Conservation (phyloP, 352 stramenopile genomes). For the Globisporangium lucens region DNA sequence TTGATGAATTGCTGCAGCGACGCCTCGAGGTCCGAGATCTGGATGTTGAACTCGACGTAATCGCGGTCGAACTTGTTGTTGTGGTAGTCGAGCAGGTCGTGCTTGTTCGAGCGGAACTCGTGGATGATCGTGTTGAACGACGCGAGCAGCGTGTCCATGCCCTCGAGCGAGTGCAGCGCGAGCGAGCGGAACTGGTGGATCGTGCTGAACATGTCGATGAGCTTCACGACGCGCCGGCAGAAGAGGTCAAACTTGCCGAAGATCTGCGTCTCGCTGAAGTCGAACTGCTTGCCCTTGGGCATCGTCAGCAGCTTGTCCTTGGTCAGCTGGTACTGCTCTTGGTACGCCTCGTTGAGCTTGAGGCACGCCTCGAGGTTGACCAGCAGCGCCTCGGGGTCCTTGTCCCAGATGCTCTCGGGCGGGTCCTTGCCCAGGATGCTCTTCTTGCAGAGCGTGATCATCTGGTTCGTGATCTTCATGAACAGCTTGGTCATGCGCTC, state of each 20-base stretch:
- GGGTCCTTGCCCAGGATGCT: constrained; percentile 55
- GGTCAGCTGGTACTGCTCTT: constrained; percentile 86
- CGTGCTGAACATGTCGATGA: constrained; percentile 91
- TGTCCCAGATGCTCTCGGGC: constrained; percentile 71
- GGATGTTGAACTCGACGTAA: constrained; percentile 94
- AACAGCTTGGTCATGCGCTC: constrained; percentile 90
- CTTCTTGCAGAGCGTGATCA: constrained; percentile 81
- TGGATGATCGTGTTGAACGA: constrained; percentile 84
- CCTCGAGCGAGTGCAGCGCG: constrained; percentile 88
- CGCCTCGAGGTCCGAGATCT: constrained; percentile 85
- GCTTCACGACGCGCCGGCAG: constrained; percentile 84
- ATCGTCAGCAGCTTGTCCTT: constrained; percentile 89
- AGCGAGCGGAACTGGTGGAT: constrained; percentile 92
- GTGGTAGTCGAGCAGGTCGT: constrained; percentile 87
- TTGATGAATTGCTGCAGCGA: constrained; percentile 91
- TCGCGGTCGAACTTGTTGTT: constrained; percentile 92
- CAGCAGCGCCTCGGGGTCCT: constrained; percentile 65
- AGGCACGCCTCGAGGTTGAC: constrained; percentile 73
- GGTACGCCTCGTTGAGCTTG: constrained; percentile 89
- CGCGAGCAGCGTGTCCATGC: constrained; percentile 75
- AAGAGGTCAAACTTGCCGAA: constrained; percentile 92
- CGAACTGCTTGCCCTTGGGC: constrained; percentile 89
- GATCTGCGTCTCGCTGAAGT: constrained; percentile 89
- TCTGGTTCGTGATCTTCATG: constrained; percentile 91
- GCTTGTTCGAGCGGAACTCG: constrained; percentile 73